Conservation (phyloP, 345 rosid species). For the Citrus reticulata region DNA sequence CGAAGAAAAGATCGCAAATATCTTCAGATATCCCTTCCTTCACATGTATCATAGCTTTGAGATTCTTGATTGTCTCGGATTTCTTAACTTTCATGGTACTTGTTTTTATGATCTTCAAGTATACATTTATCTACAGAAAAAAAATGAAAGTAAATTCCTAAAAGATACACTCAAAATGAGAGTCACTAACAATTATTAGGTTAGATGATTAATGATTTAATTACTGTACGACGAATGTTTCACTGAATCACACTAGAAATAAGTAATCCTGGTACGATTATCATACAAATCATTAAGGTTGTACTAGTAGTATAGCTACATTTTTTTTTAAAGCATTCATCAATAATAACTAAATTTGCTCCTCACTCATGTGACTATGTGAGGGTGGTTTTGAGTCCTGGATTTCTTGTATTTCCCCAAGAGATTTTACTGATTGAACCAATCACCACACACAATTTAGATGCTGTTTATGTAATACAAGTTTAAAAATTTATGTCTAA, state of each 20-base stretch:
- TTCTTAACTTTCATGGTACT: constrained; percentile 11
- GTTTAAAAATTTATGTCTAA: neutral
- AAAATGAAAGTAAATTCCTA: neutral
- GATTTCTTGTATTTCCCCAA: too few relatives aligned
- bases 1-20: constrained; percentile 20
- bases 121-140: constrained; percentile 24
- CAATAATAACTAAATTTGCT: too few relatives aligned
- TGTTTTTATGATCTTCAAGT: constrained; percentile 31
- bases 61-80: constrained; percentile 16
- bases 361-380: too few relatives aligned
- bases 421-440: too few relatives aligned
- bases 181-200: neutral
- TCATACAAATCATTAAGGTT: neutral
- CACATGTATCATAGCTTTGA: constrained; percentile 26
- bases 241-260: neutral
- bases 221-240: neutral
- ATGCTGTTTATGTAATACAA: neutral
- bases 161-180: neutral
- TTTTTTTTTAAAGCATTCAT: too few relatives aligned
- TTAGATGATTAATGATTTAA: neutral
- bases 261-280: neutral
- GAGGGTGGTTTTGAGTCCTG: too few relatives aligned
- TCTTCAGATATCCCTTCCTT: constrained; percentile 21
- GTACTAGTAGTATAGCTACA: too few relatives aligned
- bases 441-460: too few relatives aligned